These are phyloP conservation scores for Pseudoscleropodium purum DNA, from an alignment of 225 moss, liverwort and hornwort species.

Conservation along the genomic window DNA sequence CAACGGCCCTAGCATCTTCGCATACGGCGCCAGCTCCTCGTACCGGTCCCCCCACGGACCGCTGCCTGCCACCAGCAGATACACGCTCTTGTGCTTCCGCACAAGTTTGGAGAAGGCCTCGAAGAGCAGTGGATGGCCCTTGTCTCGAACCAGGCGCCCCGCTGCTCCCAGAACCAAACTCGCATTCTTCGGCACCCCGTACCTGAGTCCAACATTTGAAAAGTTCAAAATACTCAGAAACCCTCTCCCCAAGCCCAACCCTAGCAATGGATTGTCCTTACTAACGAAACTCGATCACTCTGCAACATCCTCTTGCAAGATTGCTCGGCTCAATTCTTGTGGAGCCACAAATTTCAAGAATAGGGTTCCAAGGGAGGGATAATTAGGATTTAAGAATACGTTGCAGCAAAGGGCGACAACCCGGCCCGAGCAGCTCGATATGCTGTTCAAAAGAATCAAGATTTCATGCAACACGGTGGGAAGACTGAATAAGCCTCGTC, in stretches of 20 bases:
- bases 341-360: background rate
- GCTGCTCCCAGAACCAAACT: slow-evolving; percentile 89
- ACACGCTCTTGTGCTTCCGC: slow-evolving; percentile 54
- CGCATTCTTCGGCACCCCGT: slow-evolving; percentile 72
- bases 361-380: background rate
- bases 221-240: background rate
- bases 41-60: slow-evolving; percentile 94
- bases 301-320: background rate
- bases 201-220: background rate
- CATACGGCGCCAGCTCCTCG: slow-evolving; percentile 79
- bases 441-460: background rate
- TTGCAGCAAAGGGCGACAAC: background rate
- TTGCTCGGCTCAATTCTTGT: background rate
- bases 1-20: slow-evolving; percentile 69
- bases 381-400: background rate
- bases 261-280: background rate
- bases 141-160: slow-evolving; percentile 83
- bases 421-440: background rate
- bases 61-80: slow-evolving; percentile 74
- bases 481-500: background rate
- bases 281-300: background rate
- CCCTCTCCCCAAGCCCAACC: background rate
- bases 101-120: slow-evolving; percentile 69
- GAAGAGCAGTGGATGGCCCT: slow-evolving; percentile 90
- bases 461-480: background rate